Conservation (phyloP, 2,329 filamentous ascomycete species). For the Penicillium aurantiogriseum region DNA sequence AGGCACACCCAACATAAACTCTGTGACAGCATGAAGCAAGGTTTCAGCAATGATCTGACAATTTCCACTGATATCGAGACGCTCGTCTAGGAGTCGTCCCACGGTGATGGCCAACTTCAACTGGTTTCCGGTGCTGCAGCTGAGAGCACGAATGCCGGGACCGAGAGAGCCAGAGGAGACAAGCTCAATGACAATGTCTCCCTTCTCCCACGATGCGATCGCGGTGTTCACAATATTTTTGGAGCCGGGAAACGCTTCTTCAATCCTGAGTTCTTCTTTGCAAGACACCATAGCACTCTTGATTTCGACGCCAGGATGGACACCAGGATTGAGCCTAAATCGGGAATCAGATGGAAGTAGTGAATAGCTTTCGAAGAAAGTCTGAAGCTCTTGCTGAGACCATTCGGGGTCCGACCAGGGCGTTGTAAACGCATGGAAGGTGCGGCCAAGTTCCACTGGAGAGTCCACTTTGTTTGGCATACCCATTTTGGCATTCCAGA, state of each 20-base stretch:
- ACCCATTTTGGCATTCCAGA: constrained; percentile 50
- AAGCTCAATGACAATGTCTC: constrained; percentile 35
- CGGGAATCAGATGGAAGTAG: constrained; percentile 45
- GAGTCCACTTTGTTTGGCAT: constrained; percentile 44
- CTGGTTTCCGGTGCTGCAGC: constrained; percentile 29
- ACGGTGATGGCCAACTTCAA: constrained; percentile 36
- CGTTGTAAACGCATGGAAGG: constrained; percentile 47
- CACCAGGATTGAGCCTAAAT: constrained; percentile 41
- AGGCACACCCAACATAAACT: constrained; percentile 35
- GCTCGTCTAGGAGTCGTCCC: constrained; percentile 29
- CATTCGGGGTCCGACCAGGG: constrained; percentile 46
- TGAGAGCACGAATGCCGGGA: constrained; percentile 37
- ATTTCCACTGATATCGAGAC: constrained; percentile 36
- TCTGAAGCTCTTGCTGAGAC: constrained; percentile 53
- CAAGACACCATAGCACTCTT: constrained; percentile 43
- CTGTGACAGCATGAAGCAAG: constrained; percentile 38
- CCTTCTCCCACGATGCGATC: constrained; percentile 34
- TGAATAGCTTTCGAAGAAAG: constrained; percentile 45
- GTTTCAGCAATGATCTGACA: constrained; percentile 42
- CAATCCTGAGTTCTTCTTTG: constrained; percentile 33
- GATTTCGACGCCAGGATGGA: constrained; percentile 47
- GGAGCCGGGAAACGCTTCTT: constrained; percentile 48
- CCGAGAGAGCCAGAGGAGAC: constrained; percentile 34
- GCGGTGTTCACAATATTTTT: constrained; percentile 35
- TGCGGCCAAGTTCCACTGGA: constrained; percentile 32